Evolutionary conservation across 768 basidiomycete species (phyloP).

Genomic region (Boletus sp.): DNA sequence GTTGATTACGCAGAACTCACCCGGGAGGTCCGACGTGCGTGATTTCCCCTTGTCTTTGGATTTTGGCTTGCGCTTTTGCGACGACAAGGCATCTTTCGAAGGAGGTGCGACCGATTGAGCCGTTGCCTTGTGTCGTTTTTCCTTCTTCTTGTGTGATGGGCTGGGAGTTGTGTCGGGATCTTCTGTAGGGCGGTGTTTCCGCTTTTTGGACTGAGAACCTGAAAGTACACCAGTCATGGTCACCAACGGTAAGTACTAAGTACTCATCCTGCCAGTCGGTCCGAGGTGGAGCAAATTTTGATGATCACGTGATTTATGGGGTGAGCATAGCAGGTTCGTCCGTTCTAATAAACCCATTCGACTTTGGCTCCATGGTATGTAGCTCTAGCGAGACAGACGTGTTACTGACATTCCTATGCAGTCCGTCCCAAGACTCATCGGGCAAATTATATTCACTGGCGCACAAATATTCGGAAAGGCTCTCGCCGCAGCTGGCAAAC

Average conservation of each 20-base stretch:
- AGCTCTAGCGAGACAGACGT: neutral
- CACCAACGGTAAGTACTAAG: neutral
- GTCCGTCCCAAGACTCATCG: slow-evolving; percentile 76
- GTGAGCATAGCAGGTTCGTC: neutral
- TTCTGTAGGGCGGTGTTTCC: slow-evolving; percentile 40
- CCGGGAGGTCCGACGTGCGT: slow-evolving; percentile 27
- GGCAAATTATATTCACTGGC: slow-evolving; percentile 77
- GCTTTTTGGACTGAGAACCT: slow-evolving; percentile 42
- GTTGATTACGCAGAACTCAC: slow-evolving; percentile 60
- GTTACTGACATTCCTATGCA: slow-evolving; percentile 27
- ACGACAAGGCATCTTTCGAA: slow-evolving; percentile 6
- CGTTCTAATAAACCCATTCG: neutral
- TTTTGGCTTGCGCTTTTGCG: slow-evolving; percentile 22
- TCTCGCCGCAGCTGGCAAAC: slow-evolving; percentile 82
- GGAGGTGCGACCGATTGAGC: neutral
- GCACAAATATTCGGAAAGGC: slow-evolving; percentile 88
- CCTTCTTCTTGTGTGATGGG: slow-evolving; percentile 36
- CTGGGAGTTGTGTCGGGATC: slow-evolving; percentile 14
- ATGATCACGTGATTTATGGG: slow-evolving; percentile 18
- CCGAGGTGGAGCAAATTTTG: slow-evolving; percentile 8
- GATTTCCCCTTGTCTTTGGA: slow-evolving; percentile 39
- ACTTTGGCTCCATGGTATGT: slow-evolving; percentile 23
- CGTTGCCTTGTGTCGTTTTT: slow-evolving; percentile 26
- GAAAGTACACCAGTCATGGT: slow-evolving; percentile 10
- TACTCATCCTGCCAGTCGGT: neutral